These are phyloP conservation scores for Phytophthora colocasiae DNA, from an alignment of 352 stramenopile genomes.

Conservation along the genomic window DNA sequence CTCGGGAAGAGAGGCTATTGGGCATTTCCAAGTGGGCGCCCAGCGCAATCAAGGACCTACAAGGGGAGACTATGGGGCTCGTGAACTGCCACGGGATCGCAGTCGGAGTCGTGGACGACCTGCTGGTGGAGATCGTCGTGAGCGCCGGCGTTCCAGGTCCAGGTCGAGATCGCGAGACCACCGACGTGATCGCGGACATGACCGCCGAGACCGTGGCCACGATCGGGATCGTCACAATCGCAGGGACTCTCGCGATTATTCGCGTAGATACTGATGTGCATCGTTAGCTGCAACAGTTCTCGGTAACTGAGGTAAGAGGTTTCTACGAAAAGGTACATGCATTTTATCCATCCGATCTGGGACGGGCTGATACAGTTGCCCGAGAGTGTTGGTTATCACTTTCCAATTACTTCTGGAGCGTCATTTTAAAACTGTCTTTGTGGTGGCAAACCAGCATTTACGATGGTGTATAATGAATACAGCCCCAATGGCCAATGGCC, in stretches of 20 bases:
- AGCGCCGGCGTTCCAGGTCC: constrained; percentile 30
- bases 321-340: not conserved
- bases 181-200: constrained; percentile 45
- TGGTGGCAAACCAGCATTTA: too few relatives aligned
- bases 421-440: too few relatives aligned
- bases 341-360: too few relatives aligned
- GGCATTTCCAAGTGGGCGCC: constrained; percentile 44
- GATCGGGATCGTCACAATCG: constrained; percentile 58
- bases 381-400: too few relatives aligned
- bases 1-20: constrained; percentile 63
- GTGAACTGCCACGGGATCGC: constrained; percentile 34
- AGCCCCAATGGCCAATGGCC: not conserved
- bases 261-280: constrained; percentile 41
- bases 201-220: constrained; percentile 48
- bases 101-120: constrained; percentile 56
- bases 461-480: too few relatives aligned
- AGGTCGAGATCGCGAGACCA: constrained; percentile 46
- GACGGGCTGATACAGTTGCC: too few relatives aligned
- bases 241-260: constrained; percentile 56
- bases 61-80: constrained; percentile 41
- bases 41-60: constrained; percentile 38
- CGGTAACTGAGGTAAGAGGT: constrained; percentile 20
- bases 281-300: constrained; percentile 11
- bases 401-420: too few relatives aligned
- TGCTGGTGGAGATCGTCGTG: constrained; percentile 43